phyloP scores from a whole-genome alignment of 2,329 filamentous ascomycete genomes.

The Diatrype stigma region DNA sequence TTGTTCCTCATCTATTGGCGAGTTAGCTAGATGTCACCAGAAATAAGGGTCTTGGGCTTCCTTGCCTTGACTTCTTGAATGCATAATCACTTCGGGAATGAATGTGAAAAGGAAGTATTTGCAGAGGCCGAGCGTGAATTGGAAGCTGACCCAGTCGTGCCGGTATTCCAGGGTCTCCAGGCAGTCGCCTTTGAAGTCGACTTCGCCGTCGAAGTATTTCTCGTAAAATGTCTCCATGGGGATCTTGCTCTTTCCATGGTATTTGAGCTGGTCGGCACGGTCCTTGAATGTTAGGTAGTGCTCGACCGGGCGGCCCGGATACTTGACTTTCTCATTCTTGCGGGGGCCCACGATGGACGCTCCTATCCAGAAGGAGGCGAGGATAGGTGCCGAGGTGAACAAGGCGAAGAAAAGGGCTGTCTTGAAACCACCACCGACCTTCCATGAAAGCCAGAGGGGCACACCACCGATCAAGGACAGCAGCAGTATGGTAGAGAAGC shows the following conservation, averaged over 20 bases:
- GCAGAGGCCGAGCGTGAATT: conserved; percentile 81
- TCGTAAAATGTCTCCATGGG: conserved; percentile 93
- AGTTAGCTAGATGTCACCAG: conserved; percentile 6
- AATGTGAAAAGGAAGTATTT: conserved; percentile 85
- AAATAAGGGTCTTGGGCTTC: conserved; percentile 1
- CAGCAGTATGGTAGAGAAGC: conserved; percentile 80
- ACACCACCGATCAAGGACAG: conserved; percentile 64
- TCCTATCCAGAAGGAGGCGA: conserved; percentile 77
- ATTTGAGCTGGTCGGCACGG: conserved; percentile 57
- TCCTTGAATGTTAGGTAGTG: conserved; percentile 84
- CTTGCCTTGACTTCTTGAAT: conserved; percentile 81
- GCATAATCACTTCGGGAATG: conserved; percentile 86
- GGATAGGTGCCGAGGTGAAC: conserved; percentile 73
- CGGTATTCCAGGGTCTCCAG: conserved; percentile 89
- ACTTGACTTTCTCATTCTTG: conserved; percentile 86
- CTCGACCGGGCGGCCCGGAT: conserved; percentile 82
- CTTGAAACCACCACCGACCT: conserved; percentile 78
- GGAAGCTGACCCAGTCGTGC: conserved; percentile 95
- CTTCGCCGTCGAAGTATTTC: conserved; percentile 94
- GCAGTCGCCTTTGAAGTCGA: conserved; percentile 91
- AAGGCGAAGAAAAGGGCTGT: conserved; percentile 83
- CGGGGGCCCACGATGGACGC: conserved; percentile 79
- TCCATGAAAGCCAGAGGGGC: conserved; percentile 78
- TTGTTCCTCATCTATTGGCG: conserved; percentile 79
- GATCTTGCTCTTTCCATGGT: conserved; percentile 74